Conservation (phyloP, 352 stramenopile species). For the Globisporangium yorkense region DNA sequence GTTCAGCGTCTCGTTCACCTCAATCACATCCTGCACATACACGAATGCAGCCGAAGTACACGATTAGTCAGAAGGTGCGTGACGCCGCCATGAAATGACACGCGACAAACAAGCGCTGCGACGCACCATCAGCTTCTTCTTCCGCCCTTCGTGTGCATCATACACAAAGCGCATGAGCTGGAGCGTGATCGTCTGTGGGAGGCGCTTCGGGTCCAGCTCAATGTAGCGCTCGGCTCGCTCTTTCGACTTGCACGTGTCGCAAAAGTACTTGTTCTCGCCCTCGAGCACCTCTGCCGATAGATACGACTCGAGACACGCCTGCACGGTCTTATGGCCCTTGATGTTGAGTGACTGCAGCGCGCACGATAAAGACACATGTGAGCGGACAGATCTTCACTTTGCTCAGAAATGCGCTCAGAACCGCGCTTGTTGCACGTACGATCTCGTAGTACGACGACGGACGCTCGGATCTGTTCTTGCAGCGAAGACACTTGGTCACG, state of each 20-base stretch:
- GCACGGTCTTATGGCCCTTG: conserved; percentile 69
- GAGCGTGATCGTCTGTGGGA: conserved; percentile 70
- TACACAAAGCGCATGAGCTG: conserved; percentile 87
- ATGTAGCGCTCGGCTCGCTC: conserved; percentile 72
- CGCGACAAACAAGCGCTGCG: background rate
- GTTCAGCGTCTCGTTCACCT: conserved; percentile 72
- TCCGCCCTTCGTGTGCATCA: conserved; percentile 57
- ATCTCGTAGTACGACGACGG: conserved; percentile 81
- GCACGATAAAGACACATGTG: background rate
- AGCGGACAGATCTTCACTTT: background rate
- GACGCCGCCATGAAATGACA: background rate
- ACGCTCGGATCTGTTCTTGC: conserved; percentile 55
- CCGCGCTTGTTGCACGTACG: conserved; percentile 19
- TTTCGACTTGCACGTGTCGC: conserved; percentile 66
- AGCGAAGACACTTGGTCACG: conserved; percentile 76
- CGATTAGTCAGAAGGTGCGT: background rate
- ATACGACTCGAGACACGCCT: conserved; percentile 69
- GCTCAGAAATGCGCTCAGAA: background rate
- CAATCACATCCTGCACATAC: conserved; percentile 66
- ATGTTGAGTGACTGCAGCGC: conserved; percentile 68
- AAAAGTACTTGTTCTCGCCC: conserved; percentile 87
- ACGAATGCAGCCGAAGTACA: background rate
- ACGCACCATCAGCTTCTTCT: conserved; percentile 83
- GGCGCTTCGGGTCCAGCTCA: conserved; percentile 40
- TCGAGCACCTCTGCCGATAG: conserved; percentile 68